phyloP scores from a whole-genome alignment of 768 basidiomycete species.

The Suillus spraguei region DNA sequence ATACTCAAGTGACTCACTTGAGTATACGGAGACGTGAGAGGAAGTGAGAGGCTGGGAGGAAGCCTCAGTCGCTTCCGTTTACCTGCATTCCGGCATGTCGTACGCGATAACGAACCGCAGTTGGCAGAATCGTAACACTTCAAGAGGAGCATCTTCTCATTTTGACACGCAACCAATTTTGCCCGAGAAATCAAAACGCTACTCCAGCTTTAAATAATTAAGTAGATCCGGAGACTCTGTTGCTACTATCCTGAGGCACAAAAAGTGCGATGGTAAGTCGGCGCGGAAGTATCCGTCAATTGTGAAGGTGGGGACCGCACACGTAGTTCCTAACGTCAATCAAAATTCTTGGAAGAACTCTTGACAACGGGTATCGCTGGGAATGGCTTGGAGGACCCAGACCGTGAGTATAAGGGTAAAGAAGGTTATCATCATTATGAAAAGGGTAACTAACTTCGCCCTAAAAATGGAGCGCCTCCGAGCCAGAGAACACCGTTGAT shows the following conservation, averaged over 20 bases:
- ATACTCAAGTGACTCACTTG: not conserved
- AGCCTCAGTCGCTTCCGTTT: not conserved
- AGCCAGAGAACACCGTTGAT: no score
- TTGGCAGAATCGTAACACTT: not conserved
- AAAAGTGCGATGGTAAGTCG: not conserved
- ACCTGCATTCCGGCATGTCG: constrained; percentile 1
- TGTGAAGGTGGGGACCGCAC: not conserved
- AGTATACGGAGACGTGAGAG: constrained; percentile 2
- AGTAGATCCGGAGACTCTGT: not conserved
- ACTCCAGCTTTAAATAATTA: not conserved
- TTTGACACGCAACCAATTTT: not conserved
- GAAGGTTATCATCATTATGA: constrained; percentile 1
- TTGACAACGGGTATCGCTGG: not conserved
- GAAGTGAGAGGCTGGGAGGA: constrained; percentile 1
- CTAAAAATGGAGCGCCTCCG: not conserved
- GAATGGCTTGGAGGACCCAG: not conserved
- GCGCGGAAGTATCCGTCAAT: not conserved
- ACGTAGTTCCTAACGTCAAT: constrained; percentile 4
- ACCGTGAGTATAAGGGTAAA: not conserved
- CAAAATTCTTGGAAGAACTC: constrained; percentile 5
- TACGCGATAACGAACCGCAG: not conserved
- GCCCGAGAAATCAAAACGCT: not conserved
- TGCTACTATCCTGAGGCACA: not conserved
- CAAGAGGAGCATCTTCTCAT: not conserved
- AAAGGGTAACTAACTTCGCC: not conserved